phyloP scores from a whole-genome alignment of 371 early-diverging fungal species.

The Mycotypha africana region DNA sequence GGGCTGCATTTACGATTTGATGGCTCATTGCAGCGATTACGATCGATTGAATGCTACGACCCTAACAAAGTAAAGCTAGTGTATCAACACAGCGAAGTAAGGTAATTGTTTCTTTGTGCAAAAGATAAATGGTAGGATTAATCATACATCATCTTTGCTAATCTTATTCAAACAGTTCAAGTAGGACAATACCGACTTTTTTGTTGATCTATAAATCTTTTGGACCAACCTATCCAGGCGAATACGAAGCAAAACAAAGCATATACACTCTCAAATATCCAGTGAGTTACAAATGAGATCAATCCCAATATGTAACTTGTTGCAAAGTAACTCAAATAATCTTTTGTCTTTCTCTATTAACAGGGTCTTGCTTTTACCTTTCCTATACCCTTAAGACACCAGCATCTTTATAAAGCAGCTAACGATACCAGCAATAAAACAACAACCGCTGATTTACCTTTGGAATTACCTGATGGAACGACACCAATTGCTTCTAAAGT shows the following conservation, averaged over 20 bases:
- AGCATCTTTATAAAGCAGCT: constrained; percentile 40
- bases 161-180: constrained; percentile 36
- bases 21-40: constrained; percentile 57
- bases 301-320: too few species aligned
- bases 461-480: constrained; percentile 72
- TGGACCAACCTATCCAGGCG: constrained; percentile 71
- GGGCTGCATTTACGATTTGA: constrained; percentile 64
- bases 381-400: constrained; percentile 60
- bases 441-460: constrained; percentile 61
- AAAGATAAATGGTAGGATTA: neutral
- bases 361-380: constrained; percentile 72
- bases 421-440: too few species aligned
- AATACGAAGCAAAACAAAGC: constrained; percentile 45
- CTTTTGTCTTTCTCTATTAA: neutral
- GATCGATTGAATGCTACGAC: constrained; percentile 60
- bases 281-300: constrained; percentile 30
- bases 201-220: constrained; percentile 63
- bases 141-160: neutral
- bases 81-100: constrained; percentile 63
- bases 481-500: constrained; percentile 66
- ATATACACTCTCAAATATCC: constrained; percentile 68
- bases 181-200: constrained; percentile 62
- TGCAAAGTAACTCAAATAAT: too few species aligned
- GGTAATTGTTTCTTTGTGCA: constrained; percentile 37
- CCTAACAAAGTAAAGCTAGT: constrained; percentile 54